Base-by-base conservation (phyloP, 148 eudicot species). In the Polygonum maritimum region DNA sequence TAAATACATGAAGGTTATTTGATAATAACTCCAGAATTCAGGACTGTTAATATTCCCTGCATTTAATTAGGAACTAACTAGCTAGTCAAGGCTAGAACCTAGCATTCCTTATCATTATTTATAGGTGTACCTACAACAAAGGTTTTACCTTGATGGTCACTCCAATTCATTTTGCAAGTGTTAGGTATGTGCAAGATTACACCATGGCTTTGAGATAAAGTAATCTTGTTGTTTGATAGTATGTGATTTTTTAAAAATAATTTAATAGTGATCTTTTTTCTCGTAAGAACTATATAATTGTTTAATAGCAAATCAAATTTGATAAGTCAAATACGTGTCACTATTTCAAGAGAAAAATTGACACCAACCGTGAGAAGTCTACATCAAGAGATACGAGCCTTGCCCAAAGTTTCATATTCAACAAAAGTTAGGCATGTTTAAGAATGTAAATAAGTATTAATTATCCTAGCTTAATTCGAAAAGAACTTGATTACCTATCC, bases 121-220 rank as follows among this genome's bases (percentile, higher is more conserved):
- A 10, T 62, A 60, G 67, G 67, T 62, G 31, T 12, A 60, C 67
- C 67, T 60, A 60, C 67, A 51, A 51, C 57, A 26, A 60, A 62
- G 39, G 69, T 62, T 22, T 62, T 11, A 62, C 38, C 38, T 62
- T 62, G 36, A 31, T 62, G 36, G 38, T 62, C 38, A 62, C 69
- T 62, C 69, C 16, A 62, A 62, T 62, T 4, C 14, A 62, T 62
- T 62, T 57, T 21, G 19, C 33, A 7, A 57, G 8, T 57, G 63
- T 7, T 57, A 57, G 63, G 63, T 57, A 57, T 19, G 9, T 21
- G 63, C 33, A 57, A 57, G 12, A 57, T 62, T 38, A 54, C 22
- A 62, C 69, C 69, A 26, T 62, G 16, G 39, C 69, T 62, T 62
- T 22, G 69, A 62, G 15, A 10, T 31, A 9, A 62, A 62, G 69